Evolutionary conservation across 2,329 filamentous ascomycete genomes (phyloP).

Genomic region (Madurella mycetomatis): DNA sequence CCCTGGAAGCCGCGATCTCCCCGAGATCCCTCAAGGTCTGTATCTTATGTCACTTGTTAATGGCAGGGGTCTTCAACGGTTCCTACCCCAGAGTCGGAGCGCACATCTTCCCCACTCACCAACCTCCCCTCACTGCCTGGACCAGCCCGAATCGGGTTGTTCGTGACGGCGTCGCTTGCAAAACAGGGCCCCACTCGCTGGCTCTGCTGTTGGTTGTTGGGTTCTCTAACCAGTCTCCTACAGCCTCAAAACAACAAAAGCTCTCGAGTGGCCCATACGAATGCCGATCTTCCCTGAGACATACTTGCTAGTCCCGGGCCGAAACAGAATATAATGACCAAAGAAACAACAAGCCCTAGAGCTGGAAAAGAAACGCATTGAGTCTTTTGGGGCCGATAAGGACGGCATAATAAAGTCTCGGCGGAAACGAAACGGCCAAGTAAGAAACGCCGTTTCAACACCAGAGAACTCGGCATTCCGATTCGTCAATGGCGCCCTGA

Average conservation of each 20-base stretch:
- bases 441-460: constrained; percentile 1
- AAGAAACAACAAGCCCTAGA: neutral
- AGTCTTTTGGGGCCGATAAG: too few species aligned
- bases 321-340: neutral
- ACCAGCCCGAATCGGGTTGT: too few species aligned
- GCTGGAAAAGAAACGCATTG: neutral
- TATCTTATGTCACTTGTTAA: constrained; percentile 21
- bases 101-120: neutral
- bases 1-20: constrained; percentile 21
- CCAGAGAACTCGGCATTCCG: neutral
- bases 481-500: neutral
- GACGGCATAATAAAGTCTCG: neutral
- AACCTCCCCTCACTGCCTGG: neutral
- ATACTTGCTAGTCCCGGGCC: too few species aligned
- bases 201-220: neutral
- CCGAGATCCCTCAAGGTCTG: constrained; percentile 23
- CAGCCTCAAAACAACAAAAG: neutral
- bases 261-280: too few species aligned
- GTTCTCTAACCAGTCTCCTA: neutral
- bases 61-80: constrained; percentile 13
- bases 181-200: neutral
- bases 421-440: constrained; percentile 7
- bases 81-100: neutral
- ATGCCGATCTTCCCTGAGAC: too few species aligned
- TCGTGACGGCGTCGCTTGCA: neutral